Conservation (phyloP, 2,329 filamentous ascomycete genomes). For the Lachnellula hyalina region DNA sequence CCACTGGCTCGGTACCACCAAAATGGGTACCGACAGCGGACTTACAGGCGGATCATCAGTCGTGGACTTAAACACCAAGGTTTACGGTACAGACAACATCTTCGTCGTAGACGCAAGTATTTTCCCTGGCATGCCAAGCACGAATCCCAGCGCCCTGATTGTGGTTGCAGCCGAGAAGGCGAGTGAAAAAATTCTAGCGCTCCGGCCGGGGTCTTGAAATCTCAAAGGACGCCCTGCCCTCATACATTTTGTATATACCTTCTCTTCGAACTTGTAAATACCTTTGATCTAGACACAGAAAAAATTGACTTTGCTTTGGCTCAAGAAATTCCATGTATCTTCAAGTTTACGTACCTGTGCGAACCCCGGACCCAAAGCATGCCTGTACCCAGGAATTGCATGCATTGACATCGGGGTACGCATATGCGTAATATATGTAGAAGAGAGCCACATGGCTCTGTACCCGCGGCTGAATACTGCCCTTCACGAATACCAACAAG, state of each 20-base stretch:
- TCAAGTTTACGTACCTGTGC: too few species aligned
- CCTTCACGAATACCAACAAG: too few species aligned
- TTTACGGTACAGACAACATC: slow-evolving; percentile 63
- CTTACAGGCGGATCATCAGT: slow-evolving; percentile 50
- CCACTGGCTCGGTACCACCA: slow-evolving; percentile 49
- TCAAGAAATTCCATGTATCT: too few species aligned
- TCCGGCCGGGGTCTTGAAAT: slow-evolving; percentile 10
- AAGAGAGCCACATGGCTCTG: too few species aligned
- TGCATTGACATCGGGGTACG: too few species aligned
- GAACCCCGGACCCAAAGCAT: too few species aligned
- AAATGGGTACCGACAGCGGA: slow-evolving; percentile 48
- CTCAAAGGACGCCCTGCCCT: not conserved
- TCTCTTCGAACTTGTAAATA: not conserved
- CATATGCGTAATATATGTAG: too few species aligned
- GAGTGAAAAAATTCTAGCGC: slow-evolving; percentile 30
- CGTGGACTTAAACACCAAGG: slow-evolving; percentile 57
- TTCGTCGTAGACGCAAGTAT: slow-evolving; percentile 65
- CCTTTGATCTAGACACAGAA: too few species aligned
- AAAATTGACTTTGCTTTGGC: too few species aligned
- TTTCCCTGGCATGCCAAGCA: slow-evolving; percentile 63
- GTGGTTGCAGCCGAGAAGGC: slow-evolving; percentile 55
- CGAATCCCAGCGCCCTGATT: slow-evolving; percentile 62
- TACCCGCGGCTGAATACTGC: too few species aligned
- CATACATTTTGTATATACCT: not conserved
- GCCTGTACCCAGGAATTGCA: too few species aligned